A percentile compares a stretch with the other conserved stretches of the same genome.
Evolutionary conservation across 1,284 basidiomycete genomes (phyloP).

Genomic region (Irpex sp.): DNA sequence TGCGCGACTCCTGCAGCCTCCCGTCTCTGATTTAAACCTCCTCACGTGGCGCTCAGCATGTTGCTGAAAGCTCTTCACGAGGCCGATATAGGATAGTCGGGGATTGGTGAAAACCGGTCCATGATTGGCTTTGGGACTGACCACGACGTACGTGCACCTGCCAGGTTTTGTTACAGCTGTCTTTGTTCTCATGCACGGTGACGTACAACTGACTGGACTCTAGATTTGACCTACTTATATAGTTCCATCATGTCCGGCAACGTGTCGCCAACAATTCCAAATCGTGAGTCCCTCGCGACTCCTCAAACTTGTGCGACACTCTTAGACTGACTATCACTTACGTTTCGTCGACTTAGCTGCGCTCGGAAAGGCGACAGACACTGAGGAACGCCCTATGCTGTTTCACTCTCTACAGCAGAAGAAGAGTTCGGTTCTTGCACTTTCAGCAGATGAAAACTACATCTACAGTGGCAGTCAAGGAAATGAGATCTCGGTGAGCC

Average conservation of each 20-base stretch:
- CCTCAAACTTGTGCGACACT: neutral
- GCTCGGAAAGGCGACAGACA: conserved; percentile 18
- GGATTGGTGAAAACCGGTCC: neutral
- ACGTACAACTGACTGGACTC: neutral
- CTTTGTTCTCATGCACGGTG: neutral
- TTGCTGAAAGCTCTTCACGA: neutral
- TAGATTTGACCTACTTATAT: neutral
- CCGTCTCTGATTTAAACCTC: neutral
- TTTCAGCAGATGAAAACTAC: conserved; percentile 68
- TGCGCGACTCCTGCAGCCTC: neutral
- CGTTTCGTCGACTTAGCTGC: conserved; percentile 18
- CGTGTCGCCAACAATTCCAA: conserved; percentile 2
- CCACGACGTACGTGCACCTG: neutral
- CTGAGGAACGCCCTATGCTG: conserved; percentile 28
- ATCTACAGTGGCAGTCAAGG: conserved; percentile 87
- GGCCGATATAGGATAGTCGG: neutral
- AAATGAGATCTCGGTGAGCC: conserved; percentile 66
- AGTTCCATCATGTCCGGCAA: neutral
- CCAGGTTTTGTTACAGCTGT: neutral
- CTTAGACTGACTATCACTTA: neutral
- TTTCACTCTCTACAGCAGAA: conserved; percentile 69
- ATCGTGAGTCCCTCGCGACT: neutral
- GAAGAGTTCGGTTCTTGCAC: conserved; percentile 68
- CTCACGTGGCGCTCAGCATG: neutral
- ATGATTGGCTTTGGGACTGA: neutral